phyloP scores from a whole-genome alignment of 1,284 basidiomycete species.

The Malassezia furfur region DNA sequence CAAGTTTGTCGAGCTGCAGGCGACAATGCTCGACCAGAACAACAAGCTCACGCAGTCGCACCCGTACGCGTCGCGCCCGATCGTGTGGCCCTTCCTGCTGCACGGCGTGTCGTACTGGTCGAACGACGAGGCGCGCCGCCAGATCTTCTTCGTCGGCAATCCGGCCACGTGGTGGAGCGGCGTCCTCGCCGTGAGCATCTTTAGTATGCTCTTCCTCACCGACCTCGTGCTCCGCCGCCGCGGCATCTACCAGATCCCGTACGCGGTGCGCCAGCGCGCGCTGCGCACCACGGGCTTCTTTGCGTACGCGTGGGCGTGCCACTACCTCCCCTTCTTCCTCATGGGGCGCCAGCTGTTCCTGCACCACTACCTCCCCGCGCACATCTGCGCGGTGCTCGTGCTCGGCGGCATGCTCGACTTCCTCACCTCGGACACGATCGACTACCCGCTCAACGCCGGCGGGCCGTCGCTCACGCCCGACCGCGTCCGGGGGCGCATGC shows the following conservation, averaged over 20 bases:
- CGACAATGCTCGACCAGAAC: constrained; percentile 95
- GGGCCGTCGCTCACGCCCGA: constrained; percentile 50
- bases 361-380: constrained; percentile 84
- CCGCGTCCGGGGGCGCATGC: constrained; percentile 18
- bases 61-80: constrained; percentile 84
- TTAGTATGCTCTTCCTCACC: constrained; percentile 76
- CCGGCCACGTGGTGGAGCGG: constrained; percentile 89
- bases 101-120: constrained; percentile 99
- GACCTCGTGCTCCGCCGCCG: constrained; percentile 79
- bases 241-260: constrained; percentile 65
- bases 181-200: constrained; percentile 72
- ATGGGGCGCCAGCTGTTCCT: constrained; percentile 86
- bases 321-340: constrained; percentile 95
- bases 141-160: constrained; percentile 95
- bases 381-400: constrained; percentile 75
- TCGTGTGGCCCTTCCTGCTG: constrained; percentile 96
- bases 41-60: constrained; percentile 87
- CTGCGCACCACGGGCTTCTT: constrained; percentile 96
- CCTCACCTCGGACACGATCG: constrained; percentile 61
- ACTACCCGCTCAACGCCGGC: constrained; percentile 71
- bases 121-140: constrained; percentile 63
- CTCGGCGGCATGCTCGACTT: constrained; percentile 88
- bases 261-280: constrained; percentile 74
- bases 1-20: constrained; percentile 86
- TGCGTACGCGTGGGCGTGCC: constrained; percentile 81